Evolutionary conservation across 148 eudicot species (phyloP), one percentile per base, ranked within the genome.

Genomic region (Chenopodium suecicum): DNA sequence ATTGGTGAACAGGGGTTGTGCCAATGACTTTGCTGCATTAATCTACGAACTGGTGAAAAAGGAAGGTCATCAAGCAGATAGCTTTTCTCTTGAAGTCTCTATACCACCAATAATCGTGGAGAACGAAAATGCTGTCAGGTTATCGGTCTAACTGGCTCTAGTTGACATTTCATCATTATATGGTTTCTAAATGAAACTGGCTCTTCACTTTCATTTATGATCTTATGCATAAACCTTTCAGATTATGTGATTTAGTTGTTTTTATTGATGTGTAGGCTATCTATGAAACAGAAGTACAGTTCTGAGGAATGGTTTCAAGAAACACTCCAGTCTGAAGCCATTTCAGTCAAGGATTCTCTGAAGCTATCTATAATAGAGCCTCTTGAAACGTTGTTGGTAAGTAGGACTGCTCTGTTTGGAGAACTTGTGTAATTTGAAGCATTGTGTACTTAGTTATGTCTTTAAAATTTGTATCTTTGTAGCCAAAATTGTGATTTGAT

Each of bases 71-170:
- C 84, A 84, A 78, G 78, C 82, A 71, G 90, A 89, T 79, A 80
- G 87, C 56, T 91, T 94, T 86, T 85, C 85, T 71, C 94, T 96
- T 78, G 98, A 94, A 86, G 91, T 96, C 70, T 94, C 95, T 7
- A 64, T 96, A 41, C 99, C 99, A 16, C 82, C 91, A 58, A 41
- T 80, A 52, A 72, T 94, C 58, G 50, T 66, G 12, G 96, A 91
- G 77, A 91, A 89, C 75, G 98, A 96, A 72, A 80, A 90, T 84
- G 89, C 86, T 63, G 83, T 90, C 73, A 81, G 94, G 99, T 96
- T 25, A 23, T 48, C 37, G 12, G 58, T 1, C 4, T 73, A 58
- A 17, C 1, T 72, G 73, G 41, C 73, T 79, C 23, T 17, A 73
- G 13, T 44, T 72, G 19, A 6, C 27, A 29, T 46, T n/a, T 22